Conservation (phyloP, 345 rosid species). For the Bretschneidera sinensis region DNA sequence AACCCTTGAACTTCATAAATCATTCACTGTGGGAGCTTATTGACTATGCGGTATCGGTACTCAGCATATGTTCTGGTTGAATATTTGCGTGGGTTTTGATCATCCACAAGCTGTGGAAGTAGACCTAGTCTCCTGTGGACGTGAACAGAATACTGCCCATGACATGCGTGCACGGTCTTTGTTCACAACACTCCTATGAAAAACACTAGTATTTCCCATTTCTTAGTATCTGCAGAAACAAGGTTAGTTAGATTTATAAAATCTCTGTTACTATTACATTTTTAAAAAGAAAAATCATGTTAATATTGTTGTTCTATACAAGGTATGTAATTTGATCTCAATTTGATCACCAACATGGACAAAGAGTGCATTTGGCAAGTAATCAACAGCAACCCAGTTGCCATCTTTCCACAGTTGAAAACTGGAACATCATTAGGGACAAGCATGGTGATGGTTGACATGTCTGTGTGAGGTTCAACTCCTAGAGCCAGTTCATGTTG, state of each 20-base stretch:
- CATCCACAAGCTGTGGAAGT: slow-evolving; percentile 33
- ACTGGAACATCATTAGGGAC: slow-evolving; percentile 46
- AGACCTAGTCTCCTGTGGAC: slow-evolving; percentile 46
- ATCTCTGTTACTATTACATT: no score
- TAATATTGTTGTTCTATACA: no score
- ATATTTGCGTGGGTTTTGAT: slow-evolving; percentile 33
- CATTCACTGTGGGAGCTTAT: slow-evolving; percentile 39
- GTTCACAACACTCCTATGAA: slow-evolving; percentile 47
- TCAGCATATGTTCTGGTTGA: slow-evolving; percentile 39
- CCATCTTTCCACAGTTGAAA: slow-evolving; percentile 49
- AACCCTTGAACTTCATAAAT: no score
- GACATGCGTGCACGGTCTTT: slow-evolving; percentile 43
- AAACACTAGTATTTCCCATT: slow-evolving; percentile 48
- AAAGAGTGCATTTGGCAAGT: slow-evolving; percentile 35
- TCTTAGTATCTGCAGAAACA: slow-evolving; percentile 60
- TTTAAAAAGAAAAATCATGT: no score
- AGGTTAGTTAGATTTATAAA: no score
- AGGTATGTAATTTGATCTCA: slow-evolving; percentile 33
- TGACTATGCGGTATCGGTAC: slow-evolving; percentile 37
- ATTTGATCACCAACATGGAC: slow-evolving; percentile 48
- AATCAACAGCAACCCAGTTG: slow-evolving; percentile 44
- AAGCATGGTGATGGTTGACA: slow-evolving; percentile 50
- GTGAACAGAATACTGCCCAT: slow-evolving; percentile 45
- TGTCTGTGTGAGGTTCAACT: slow-evolving; percentile 63
- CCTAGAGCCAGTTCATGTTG: slow-evolving; percentile 44